Base-by-base conservation (phyloP, 169 alveolate genomes). In the Neospora caninum region DNA sequence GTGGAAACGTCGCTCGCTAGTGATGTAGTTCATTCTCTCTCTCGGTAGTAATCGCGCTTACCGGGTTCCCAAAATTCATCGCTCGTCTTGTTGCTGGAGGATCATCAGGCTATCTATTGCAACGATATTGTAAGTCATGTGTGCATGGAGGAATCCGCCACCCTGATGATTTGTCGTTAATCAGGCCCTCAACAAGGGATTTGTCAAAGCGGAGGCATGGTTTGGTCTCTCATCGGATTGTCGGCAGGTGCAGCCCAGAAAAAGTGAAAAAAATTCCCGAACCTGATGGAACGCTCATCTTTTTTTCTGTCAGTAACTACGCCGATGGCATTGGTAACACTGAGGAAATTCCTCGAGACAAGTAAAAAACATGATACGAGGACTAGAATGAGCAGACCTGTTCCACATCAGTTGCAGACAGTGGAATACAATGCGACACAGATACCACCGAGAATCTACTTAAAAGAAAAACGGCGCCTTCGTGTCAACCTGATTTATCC, bases 71-170 rank as follows among this genome's bases (percentile, higher is more conserved):
- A 0, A 69, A 80, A 4, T 92, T 82, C 80, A 29, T 69, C 78
- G 92, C 95, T 36, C 36, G 95, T 80, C 78, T 92, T 29, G 25
- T 92, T 25, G 95, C 95, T 9, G 95, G 95, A 20, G 95, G 87
- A 4, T 83, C 95, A 34, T 92, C 95, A 7, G 95, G 95, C 0
- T 92, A 92, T 64, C 80, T 92, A 36, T 86, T 92, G 36, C 92
- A 83, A 34, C 31, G 49, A 6, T 92, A 82, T 13, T 92, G 95
- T 92, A 67, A 54, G 93, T 42, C 67, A 49, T 31, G 38, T 31
- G 25, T n/a, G 42, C 39, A 80, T 0, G 39, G 34, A 29, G 53
- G 34, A 36, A 34, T 34, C 45, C 13, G 53, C 20, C 64, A 16
- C 7, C 49, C 0, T 73, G 0, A 16, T n/a, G 10, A 18, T 73